Evolutionary conservation across 1,139 yeast genomes (phyloP).

Genomic region (Hansenula sp.): DNA sequence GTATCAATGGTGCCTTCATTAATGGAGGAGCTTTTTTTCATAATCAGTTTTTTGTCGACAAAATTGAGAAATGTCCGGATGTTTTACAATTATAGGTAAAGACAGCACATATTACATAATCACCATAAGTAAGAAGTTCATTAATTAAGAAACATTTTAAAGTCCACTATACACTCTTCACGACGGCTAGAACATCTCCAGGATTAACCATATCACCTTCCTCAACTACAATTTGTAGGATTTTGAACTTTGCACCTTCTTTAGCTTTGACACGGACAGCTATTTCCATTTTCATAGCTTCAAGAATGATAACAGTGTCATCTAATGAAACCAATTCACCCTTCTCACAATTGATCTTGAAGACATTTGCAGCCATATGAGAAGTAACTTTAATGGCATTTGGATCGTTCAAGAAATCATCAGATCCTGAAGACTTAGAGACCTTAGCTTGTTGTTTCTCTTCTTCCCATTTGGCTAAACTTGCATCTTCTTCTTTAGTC

Average conservation of each 20-base stretch:
- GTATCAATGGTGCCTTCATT: neutral
- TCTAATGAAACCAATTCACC: conserved; percentile 30
- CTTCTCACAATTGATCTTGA: conserved; percentile 24
- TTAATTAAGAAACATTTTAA: neutral
- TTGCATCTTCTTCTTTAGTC: neutral
- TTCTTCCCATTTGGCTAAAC: conserved; percentile 24
- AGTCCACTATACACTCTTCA: neutral
- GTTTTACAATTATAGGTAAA: too few relatives aligned
- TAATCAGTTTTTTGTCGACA: too few relatives aligned
- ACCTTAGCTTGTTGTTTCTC: conserved; percentile 20
- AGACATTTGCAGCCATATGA: conserved; percentile 31
- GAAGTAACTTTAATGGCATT: conserved; percentile 23
- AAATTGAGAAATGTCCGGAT: too few relatives aligned
- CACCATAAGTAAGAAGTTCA: neutral
- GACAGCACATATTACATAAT: neutral
- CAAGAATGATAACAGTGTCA: conserved; percentile 33
- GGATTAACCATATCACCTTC: conserved; percentile 32
- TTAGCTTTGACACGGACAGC: conserved; percentile 25
- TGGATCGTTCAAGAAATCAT: conserved; percentile 25
- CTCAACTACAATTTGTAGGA: too few relatives aligned
- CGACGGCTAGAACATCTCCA: conserved; percentile 21
- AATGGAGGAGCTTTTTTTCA: too few relatives aligned
- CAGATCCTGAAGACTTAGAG: conserved; percentile 13
- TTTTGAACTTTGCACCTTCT: conserved; percentile 12
- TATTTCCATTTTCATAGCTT: conserved; percentile 47